Percentiles rank a stretch among this genome's conserved stretches.
These are phyloP conservation scores for Punica granatum DNA, from an alignment of 345 rosid genomes.

Conservation along the genomic window DNA sequence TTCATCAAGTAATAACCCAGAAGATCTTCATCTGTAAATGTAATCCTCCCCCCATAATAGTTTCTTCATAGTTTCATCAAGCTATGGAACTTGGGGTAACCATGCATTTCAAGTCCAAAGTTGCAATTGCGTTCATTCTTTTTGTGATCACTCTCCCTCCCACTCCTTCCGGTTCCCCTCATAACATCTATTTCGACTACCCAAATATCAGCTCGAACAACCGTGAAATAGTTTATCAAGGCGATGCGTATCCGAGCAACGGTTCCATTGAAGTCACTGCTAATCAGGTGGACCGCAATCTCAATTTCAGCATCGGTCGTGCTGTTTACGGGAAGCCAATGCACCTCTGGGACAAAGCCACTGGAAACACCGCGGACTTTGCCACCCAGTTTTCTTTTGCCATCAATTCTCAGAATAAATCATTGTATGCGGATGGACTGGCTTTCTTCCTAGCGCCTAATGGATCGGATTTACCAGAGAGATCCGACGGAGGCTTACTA, in stretches of 20 bases:
- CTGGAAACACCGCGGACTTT: slow-evolving; percentile 15
- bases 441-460: neutral
- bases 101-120: no score
- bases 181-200: no score
- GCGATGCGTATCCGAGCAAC: neutral
- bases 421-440: neutral
- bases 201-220: no score
- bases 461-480: neutral
- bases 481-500: neutral
- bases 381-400: slow-evolving; percentile 13
- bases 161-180: no score
- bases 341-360: slow-evolving; percentile 9
- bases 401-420: neutral
- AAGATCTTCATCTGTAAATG: no score
- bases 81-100: no score
- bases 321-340: slow-evolving; percentile 2
- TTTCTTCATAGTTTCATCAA: no score
- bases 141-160: no score
- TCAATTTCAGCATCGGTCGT: slow-evolving; percentile 3
- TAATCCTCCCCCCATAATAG: no score
- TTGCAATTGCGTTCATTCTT: no score
- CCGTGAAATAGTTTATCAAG: neutral
- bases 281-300: neutral
- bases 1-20: no score
- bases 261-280: neutral